Conservation (phyloP, 1,139 yeast species). For the Yamadazyma dushanensis region DNA sequence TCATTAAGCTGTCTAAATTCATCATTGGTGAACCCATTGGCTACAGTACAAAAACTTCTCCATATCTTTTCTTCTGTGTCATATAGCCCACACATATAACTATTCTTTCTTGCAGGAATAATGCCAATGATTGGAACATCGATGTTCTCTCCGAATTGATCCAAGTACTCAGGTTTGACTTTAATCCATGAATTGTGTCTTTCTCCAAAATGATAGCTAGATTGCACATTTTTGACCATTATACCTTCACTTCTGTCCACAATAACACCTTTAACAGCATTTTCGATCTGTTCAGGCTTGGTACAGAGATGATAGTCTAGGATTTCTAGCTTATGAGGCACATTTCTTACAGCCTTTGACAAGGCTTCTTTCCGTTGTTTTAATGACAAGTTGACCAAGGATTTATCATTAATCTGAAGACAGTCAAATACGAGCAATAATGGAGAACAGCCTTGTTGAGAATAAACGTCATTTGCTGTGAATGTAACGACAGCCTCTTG, state of each 20-base stretch:
- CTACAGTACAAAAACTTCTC: slow-evolving; percentile 73
- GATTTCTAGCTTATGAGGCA: slow-evolving; percentile 56
- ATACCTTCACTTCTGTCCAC: slow-evolving; percentile 77
- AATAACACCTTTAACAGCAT: slow-evolving; percentile 63
- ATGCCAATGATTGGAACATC: slow-evolving; percentile 82
- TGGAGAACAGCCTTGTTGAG: slow-evolving; percentile 51
- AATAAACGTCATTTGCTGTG: slow-evolving; percentile 38
- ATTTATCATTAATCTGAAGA: slow-evolving; percentile 62
- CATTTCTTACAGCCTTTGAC: slow-evolving; percentile 44
- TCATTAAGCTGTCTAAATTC: slow-evolving; percentile 63
- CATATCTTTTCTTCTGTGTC: slow-evolving; percentile 32
- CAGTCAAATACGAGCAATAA: slow-evolving; percentile 72
- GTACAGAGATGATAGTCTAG: slow-evolving; percentile 46
- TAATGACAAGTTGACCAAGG: slow-evolving; percentile 57
- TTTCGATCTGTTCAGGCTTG: slow-evolving; percentile 52
- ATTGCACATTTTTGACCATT: slow-evolving; percentile 64
- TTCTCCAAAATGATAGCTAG: slow-evolving; percentile 60
- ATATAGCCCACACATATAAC: slow-evolving; percentile 72
- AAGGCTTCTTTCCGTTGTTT: slow-evolving; percentile 57
- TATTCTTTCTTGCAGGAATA: slow-evolving; percentile 69
- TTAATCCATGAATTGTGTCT: slow-evolving; percentile 74
- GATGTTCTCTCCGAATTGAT: slow-evolving; percentile 81
- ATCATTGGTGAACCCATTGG: slow-evolving; percentile 74
- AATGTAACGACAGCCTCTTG: slow-evolving; percentile 49
- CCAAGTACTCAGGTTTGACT: slow-evolving; percentile 86